Base-by-base conservation (phyloP, 2,329 filamentous ascomycete species). In the Spiromastix sp. region DNA sequence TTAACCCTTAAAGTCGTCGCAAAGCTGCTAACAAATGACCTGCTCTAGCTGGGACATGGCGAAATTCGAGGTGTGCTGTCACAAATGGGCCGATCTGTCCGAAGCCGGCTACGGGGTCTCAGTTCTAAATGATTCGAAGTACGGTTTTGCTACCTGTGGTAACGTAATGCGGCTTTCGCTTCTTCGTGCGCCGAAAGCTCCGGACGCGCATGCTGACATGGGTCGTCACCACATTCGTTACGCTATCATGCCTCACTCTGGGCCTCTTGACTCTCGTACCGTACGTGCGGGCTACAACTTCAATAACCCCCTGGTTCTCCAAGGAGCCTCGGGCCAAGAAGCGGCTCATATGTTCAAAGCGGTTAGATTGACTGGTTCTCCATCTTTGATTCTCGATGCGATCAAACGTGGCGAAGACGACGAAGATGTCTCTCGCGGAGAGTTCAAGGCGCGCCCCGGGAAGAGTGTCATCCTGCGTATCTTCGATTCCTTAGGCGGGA, bases 1-100 rank as follows among this genome's bases (percentile, higher is more conserved):
- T 9, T 20, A n/a, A 7, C 3, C n/a, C 3, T 19, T 9, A 26
- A 32, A 20, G 10, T 10, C 16, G n/a, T 11, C 5, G 12, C 10
- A 20, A 5, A 13, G 4, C 40, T 31, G 32, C 26, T 36, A 33
- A 20, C 37, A 37, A 43, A 50, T 61, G 39, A 61, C 42, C 4
- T 32, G 9, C 13, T 31, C 2, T 38, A 72, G 75, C 47, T 94
- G 86, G 86, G 86, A 94, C 54, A 93, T 93, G 86, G 87, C 87
- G 52, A 94, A 94, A 52, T 95, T 95, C 49, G 87, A 95, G 64
- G 87, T 95, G 34, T 94, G 86, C 69, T 89, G 83, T 57, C 87
- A 95, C 66, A 89, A 87, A 56, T 95, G 85, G 68, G 87, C 87
- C 8, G 87, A 95, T 58, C 66, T 95, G 17, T 89, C 82, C 0